Conservation (phyloP, 331 rosid genomes). For the Malus hybrid region DNA sequence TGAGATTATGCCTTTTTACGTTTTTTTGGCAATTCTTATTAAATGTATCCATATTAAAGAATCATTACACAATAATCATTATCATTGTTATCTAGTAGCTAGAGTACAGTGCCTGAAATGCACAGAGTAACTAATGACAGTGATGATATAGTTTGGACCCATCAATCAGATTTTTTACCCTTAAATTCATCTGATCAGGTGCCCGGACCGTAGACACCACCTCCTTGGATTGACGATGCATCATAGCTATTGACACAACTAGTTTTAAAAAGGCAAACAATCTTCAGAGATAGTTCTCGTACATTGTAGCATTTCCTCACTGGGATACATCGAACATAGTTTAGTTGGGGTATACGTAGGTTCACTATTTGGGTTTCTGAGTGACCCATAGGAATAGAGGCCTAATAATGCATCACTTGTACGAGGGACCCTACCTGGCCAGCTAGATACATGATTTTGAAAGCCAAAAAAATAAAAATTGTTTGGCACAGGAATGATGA, state of each 20-base stretch:
- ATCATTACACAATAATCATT: background rate
- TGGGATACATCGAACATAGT: background rate
- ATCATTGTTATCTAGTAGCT: background rate
- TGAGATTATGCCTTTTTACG: background rate
- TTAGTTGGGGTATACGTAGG: background rate
- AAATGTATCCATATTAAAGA: background rate
- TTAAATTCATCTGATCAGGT: slow-evolving; percentile 24
- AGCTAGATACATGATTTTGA: background rate
- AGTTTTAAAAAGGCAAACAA: slow-evolving; percentile 39
- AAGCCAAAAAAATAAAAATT: background rate
- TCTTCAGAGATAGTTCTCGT: slow-evolving; percentile 20
- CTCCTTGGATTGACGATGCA: slow-evolving; percentile 7
- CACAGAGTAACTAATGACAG: slow-evolving; percentile 13
- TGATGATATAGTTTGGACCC: slow-evolving; percentile 19
- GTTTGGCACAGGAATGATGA: background rate
- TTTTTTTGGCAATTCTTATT: background rate
- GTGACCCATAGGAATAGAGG: background rate
- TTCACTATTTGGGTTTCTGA: background rate
- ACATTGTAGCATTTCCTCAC: slow-evolving; percentile 29
- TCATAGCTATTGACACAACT: slow-evolving; percentile 17
- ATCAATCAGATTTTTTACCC: slow-evolving; percentile 9
- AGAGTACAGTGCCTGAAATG: slow-evolving; percentile 3
- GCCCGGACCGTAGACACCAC: slow-evolving; percentile 6
- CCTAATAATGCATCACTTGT: background rate
- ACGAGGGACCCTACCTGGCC: background rate